Conservation (phyloP, 169 alveolate species). For the Plasmodium billcollinsi region DNA sequence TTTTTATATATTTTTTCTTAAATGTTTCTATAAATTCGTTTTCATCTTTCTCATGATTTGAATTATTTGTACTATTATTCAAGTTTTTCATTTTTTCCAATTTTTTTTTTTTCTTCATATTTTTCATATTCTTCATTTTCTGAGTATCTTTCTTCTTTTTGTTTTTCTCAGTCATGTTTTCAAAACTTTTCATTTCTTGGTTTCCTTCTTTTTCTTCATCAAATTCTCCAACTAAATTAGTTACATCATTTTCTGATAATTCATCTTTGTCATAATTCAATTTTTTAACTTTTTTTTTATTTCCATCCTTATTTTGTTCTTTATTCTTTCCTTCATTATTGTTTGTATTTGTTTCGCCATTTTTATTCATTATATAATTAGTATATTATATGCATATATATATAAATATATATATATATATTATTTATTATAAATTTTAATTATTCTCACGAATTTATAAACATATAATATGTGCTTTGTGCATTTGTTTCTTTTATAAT, state of each 20-base stretch:
- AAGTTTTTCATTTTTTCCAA: not conserved
- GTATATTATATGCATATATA: no score
- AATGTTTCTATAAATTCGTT: not conserved
- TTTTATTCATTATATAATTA: not conserved
- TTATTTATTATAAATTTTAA: no score
- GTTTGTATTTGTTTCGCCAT: not conserved
- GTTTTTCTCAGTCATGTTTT: not conserved
- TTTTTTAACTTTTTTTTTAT: not conserved
- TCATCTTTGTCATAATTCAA: not conserved
- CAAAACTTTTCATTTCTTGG: not conserved
- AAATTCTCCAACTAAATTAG: not conserved
- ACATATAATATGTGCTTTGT: no score
- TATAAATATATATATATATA: no score
- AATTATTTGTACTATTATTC: not conserved
- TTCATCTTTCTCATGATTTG: slow-evolving; percentile 4
- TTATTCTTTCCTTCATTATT: not conserved
- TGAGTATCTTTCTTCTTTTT: not conserved
- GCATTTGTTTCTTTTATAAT: no score
- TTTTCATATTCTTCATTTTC: not conserved
- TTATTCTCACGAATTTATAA: no score
- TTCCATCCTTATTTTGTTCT: not conserved
- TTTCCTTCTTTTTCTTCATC: not conserved
- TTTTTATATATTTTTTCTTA: not conserved
- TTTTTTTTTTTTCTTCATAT: slow-evolving; percentile 7
- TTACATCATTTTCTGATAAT: not conserved